Percentiles rank a stretch among this genome's conserved stretches.
Conservation (phyloP, 495 filamentous ascomycete genomes). For the Opeltia flavorubescens region DNA sequence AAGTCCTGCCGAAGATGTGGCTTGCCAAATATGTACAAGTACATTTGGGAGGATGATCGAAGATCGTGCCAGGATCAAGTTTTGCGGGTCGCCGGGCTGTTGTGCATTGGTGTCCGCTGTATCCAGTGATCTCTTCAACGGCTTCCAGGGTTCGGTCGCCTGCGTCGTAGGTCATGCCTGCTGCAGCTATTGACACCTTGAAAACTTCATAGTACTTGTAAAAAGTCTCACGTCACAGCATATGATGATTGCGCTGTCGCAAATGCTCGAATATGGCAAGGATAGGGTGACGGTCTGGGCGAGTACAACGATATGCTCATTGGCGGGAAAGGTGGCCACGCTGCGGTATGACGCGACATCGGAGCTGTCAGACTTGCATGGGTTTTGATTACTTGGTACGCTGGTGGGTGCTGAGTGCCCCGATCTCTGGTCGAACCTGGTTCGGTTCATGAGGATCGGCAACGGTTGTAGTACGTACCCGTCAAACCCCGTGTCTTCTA, state of each 20-base stretch:
- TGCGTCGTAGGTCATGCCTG: no score
- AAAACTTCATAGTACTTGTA: no score
- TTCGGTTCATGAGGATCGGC: background rate
- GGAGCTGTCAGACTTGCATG: constrained; percentile 3
- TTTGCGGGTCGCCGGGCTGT: background rate
- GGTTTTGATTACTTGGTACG: background rate
- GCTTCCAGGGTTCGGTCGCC: background rate
- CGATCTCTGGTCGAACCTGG: background rate
- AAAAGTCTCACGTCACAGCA: no score
- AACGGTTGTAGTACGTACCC: background rate
- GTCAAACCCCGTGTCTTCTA: background rate
- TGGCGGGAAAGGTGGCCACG: background rate
- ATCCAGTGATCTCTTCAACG: background rate
- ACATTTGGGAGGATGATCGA: no score
- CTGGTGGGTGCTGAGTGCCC: background rate
- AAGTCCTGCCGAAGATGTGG: no score
- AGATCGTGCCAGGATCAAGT: no score
- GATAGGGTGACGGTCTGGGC: no score
- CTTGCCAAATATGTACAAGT: no score
- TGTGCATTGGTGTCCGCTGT: background rate
- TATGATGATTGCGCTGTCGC: no score
- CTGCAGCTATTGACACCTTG: no score
- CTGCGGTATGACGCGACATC: background rate
- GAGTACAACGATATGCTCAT: no score
- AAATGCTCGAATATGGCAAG: no score